phyloP scores from a whole-genome alignment of 2,329 filamentous ascomycete species.

The Penicillium brevicompactum region DNA sequence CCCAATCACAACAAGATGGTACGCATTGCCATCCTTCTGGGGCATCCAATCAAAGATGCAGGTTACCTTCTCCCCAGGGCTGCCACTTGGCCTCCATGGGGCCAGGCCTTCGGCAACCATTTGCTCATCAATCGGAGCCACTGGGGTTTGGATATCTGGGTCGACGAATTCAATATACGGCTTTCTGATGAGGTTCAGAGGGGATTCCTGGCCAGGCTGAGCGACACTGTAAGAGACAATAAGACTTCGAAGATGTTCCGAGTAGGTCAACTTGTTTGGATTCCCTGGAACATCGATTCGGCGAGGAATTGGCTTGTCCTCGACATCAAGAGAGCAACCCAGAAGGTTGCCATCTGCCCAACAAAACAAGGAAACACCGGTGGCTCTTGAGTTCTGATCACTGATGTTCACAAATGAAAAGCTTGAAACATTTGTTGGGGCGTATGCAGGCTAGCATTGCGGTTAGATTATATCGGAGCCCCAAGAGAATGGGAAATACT shows the following conservation, averaged over 20 bases:
- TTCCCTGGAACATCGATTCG: slow-evolving; percentile 44
- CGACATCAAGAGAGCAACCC: slow-evolving; percentile 49
- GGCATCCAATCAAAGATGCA: slow-evolving; percentile 47
- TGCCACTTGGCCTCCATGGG: slow-evolving; percentile 33
- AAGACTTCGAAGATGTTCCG: slow-evolving; percentile 48
- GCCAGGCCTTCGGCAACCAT: slow-evolving; percentile 9
- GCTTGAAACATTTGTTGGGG: slow-evolving; percentile 38
- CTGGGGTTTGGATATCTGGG: slow-evolving; percentile 33
- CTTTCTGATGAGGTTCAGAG: slow-evolving; percentile 34
- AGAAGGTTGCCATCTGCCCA: slow-evolving; percentile 51
- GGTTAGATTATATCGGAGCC: slow-evolving; percentile 15
- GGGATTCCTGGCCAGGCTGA: slow-evolving; percentile 26
- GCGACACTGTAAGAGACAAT: slow-evolving; percentile 50
- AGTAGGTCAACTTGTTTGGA: slow-evolving; percentile 48
- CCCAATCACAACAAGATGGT: slow-evolving; percentile 46
- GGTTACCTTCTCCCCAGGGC: slow-evolving; percentile 44
- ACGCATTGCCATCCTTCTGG: slow-evolving; percentile 35
- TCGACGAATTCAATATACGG: slow-evolving; percentile 44
- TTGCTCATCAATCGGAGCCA: slow-evolving; percentile 11
- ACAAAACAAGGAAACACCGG: slow-evolving; percentile 50
- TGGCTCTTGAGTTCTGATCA: slow-evolving; percentile 21
- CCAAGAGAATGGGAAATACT: slow-evolving; percentile 15
- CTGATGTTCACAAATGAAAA: slow-evolving; percentile 37
- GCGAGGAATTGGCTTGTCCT: slow-evolving; percentile 44
- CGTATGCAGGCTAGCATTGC: slow-evolving; percentile 37